These are phyloP conservation scores for Paramarasmius palmivorus DNA, from an alignment of 1,284 basidiomycete genomes.

Conservation along the genomic window DNA sequence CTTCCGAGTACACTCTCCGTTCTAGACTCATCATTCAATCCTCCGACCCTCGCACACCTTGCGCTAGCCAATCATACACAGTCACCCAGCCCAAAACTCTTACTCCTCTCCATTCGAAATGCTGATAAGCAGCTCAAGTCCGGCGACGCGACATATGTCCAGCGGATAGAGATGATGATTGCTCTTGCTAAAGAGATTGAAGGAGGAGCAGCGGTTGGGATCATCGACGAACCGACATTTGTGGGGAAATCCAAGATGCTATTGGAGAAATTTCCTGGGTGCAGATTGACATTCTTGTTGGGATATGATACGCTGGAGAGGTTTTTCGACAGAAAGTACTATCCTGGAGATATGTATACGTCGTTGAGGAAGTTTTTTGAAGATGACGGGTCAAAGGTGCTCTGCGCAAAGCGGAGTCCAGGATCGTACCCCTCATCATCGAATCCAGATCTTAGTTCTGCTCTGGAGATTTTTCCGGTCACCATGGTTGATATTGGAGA, in stretches of 20 bases:
- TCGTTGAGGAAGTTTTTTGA: constrained; percentile 65
- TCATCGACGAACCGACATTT: constrained; percentile 89
- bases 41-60: constrained; percentile 87
- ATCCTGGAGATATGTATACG: constrained; percentile 53
- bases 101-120: constrained; percentile 87
- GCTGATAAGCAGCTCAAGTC: constrained; percentile 82
- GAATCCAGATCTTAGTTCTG: constrained; percentile 41
- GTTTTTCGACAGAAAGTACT: constrained; percentile 82
- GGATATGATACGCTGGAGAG: constrained; percentile 90
- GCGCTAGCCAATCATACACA: constrained; percentile 66
- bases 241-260: constrained; percentile 78
- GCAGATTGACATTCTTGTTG: constrained; percentile 67
- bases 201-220: constrained; percentile 73
- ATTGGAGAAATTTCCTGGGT: constrained; percentile 46
- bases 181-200: constrained; percentile 57
- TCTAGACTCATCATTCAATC: constrained; percentile 94
- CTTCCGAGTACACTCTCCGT: constrained; percentile 55
- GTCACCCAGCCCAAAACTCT: constrained; percentile 59
- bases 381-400: constrained; percentile 65
- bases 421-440: constrained; percentile 18
- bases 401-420: constrained; percentile 64
- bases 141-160: constrained; percentile 71
- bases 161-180: constrained; percentile 84
- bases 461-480: constrained; percentile 52
- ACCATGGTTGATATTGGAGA: constrained; percentile 61